Evolutionary conservation across 2,329 filamentous ascomycete species (phyloP).

Genomic region (Cladosporium sp.): DNA sequence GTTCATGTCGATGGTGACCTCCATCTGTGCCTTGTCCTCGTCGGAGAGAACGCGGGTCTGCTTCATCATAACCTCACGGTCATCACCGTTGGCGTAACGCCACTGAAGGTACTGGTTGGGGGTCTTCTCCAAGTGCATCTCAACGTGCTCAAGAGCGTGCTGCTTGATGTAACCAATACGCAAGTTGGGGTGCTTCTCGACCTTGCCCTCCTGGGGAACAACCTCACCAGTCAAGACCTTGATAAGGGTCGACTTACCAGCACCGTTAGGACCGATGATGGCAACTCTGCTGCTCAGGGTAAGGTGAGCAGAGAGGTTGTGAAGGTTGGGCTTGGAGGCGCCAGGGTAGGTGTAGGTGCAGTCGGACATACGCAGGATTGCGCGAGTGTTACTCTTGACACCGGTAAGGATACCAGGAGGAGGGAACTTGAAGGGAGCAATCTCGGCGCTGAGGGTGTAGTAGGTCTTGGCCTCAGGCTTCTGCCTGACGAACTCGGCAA

Average conservation of each 20-base stretch:
- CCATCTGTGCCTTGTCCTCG: slow-evolving; percentile 86
- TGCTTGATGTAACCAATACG: slow-evolving; percentile 99
- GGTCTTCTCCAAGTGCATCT: slow-evolving; percentile 99
- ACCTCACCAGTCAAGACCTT: slow-evolving; percentile 94
- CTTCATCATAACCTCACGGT: slow-evolving; percentile 96
- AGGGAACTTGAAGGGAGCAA: slow-evolving; percentile 97
- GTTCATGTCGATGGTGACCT: slow-evolving; percentile 80
- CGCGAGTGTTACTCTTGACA: slow-evolving; percentile 91
- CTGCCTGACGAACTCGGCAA: slow-evolving; percentile 80
- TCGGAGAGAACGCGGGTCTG: slow-evolving; percentile 88
- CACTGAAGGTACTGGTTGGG: slow-evolving; percentile 98
- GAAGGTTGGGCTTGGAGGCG: slow-evolving; percentile 80
- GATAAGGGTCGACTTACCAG: slow-evolving; percentile 96
- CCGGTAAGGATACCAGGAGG: slow-evolving; percentile 90
- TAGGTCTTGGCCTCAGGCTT: slow-evolving; percentile 96
- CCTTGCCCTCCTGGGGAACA: slow-evolving; percentile 78
- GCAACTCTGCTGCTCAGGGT: slow-evolving; percentile 89
- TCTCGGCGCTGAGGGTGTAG: slow-evolving; percentile 87
- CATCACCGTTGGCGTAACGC: slow-evolving; percentile 96
- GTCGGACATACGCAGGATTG: slow-evolving; percentile 93
- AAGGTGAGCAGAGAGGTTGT: slow-evolving; percentile 84
- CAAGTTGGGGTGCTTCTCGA: slow-evolving; percentile 97
- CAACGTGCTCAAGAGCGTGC: slow-evolving; percentile 97
- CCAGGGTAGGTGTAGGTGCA: slow-evolving; percentile 94
- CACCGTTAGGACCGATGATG: slow-evolving; percentile 96